phyloP scores from a whole-genome alignment of 2,329 filamentous ascomycete species.

The Rhytidhysteron rufulum region DNA sequence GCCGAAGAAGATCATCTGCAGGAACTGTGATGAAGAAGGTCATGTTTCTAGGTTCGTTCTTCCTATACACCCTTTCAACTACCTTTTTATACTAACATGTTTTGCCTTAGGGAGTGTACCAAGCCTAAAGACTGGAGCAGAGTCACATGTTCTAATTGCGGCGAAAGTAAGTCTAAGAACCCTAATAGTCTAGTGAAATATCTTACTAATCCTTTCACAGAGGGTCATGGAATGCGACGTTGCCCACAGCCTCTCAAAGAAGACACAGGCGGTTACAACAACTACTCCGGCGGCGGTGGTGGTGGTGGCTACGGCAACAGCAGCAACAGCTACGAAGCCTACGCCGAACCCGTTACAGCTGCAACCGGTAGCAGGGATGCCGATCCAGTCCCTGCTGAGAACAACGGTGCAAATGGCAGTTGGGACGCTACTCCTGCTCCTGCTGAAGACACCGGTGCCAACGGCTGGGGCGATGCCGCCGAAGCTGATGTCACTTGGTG shows the following conservation, averaged over 20 bases:
- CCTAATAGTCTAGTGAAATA: neutral
- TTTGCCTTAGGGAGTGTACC: conserved; percentile 54
- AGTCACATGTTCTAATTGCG: conserved; percentile 58
- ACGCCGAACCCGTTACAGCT: conserved; percentile 15
- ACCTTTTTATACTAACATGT: neutral
- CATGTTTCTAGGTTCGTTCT: neutral
- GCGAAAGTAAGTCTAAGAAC: conserved; percentile 30
- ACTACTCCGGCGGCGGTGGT: conserved; percentile 9
- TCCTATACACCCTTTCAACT: neutral
- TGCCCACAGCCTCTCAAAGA: conserved; percentile 35
- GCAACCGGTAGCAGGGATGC: conserved; percentile 15
- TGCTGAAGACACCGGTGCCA: conserved; percentile 11
- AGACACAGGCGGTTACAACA: conserved; percentile 6
- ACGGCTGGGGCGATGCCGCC: conserved; percentile 7
- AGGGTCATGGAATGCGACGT: conserved; percentile 39
- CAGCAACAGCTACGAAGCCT: conserved; percentile 16
- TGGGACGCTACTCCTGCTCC: conserved; percentile 11
- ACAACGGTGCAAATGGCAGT: conserved; percentile 5
- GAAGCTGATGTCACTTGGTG: conserved; percentile 7
- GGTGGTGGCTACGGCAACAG: conserved; percentile 11
- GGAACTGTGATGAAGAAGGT: conserved; percentile 12
- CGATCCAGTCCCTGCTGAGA: conserved; percentile 5
- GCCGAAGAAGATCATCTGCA: conserved; percentile 10
- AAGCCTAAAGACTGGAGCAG: conserved; percentile 55
- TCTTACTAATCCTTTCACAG: conserved; percentile 11